Base-by-base conservation (phyloP, 73 alveolate species). In the Effrenium voratum region DNA sequence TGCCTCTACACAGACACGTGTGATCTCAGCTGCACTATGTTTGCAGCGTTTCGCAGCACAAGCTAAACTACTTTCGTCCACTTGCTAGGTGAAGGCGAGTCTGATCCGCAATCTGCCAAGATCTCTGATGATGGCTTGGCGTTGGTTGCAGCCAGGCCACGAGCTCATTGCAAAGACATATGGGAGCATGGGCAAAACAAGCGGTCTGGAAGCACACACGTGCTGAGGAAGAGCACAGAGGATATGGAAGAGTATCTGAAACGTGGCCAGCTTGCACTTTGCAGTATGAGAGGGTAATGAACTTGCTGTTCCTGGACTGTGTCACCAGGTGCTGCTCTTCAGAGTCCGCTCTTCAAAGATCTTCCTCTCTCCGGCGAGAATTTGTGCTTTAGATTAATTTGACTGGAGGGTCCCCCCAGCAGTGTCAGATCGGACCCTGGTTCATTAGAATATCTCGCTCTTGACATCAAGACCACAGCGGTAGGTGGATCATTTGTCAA, bases 71-170 rank as follows among this genome's bases (percentile, higher is more conserved):
- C 0, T 32, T 66, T 0, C 28, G 43, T 3, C 43, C 77, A 66
- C 77, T n/a, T 28, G 34, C 16, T 16, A 88, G 95, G 95, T 49
- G 72, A 88, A 24, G 95, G 95, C 19, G 12, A 34, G 5, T 88
- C 95, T 4, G 95, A 63, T 88, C 95, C 95, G 13, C 19, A 36
- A 70, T 12, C 73, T 5, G 95, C 95, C 13, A 50, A n/a, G 49
- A 38, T 88, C 49, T 63, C 95, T 5, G 73, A 66, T 45, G 95
- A 88, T 66, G 95, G 95, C 52, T 6, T 88, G 72, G 95, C 95
- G 8, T 50, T 88, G 85, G 95, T 88, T 47, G 95, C 95, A 43
- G 40, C 95, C 10, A 44, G 95, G 95, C 73, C 49, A 1, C 47
- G n/a, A 28, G 66, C 44, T 40, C 57, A 30, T 24, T 68, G 13